Evolutionary conservation across 1,284 basidiomycete species (phyloP), one percentile per base, ranked within the genome.

Genomic region (Ceratobasidium sp.): DNA sequence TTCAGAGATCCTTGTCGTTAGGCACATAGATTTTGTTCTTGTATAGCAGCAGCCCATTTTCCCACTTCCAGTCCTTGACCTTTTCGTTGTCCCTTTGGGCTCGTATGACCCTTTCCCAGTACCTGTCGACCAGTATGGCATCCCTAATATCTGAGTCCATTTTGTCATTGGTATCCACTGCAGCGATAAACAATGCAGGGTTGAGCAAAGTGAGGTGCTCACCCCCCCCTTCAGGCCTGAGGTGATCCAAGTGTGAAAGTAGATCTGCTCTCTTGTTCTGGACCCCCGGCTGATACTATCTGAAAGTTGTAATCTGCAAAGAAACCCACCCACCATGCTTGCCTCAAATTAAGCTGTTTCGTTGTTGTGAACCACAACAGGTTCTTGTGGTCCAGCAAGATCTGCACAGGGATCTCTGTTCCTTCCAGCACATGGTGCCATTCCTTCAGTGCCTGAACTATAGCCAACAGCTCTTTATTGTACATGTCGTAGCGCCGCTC

Each of bases 391-490:
- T 80, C 78, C 1, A 75, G 73, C 56, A 66, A 40, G 46, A 79
- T 58, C 0, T 74, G 75, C 33, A 82, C 73, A 0, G 72, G 54
- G 0, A 78, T 38, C 3, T n/a, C 12, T 0, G 75, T 53, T 16
- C 82, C 82, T 63, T 78, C 75, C 14, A 79, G 71, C 71, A 81
- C 82, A 42, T 83, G 80, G 25, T 78, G 53, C 84, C 82, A 86
- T 58, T 79, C 75, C 30, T 80, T 72, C 0, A 85, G 74, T 0
- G 81, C 76, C 21, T 76, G 28, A 1, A 85, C 79, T 16, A 86
- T 81, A 0, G 82, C 82, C 0, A 85, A 75, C 48, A 87, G 69
- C 78, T 87, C 84, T 69, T 81, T 79, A 75, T 87, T 82, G 75
- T 79, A 77, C 48, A 78, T 78, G 18, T 73, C 75, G 75, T 80